Evolutionary conservation across 108 stramenopile genomes (phyloP).

Genomic region (Conticribra guillardii): DNA sequence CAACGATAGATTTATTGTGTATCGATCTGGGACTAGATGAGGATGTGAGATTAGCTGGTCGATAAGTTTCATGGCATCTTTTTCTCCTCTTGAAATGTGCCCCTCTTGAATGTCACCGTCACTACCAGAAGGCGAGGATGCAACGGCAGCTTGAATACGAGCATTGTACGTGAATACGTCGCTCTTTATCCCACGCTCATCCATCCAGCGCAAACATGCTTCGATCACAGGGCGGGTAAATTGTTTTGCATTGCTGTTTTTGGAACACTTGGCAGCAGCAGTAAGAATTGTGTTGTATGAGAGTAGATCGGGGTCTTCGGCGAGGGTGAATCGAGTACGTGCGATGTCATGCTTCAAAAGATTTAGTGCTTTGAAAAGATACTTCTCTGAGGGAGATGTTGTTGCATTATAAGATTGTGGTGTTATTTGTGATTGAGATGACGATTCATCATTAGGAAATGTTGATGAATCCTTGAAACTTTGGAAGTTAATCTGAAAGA

Average conservation of each 20-base stretch:
- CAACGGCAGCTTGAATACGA: slow-evolving; percentile 43
- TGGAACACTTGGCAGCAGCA: slow-evolving; percentile 59
- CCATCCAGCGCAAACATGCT: slow-evolving; percentile 48
- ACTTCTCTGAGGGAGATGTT: slow-evolving; percentile 38
- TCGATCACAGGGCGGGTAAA: slow-evolving; percentile 27
- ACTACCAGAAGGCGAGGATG: slow-evolving; percentile 1
- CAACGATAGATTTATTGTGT: slow-evolving; percentile 71
- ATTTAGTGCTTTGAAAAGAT: slow-evolving; percentile 41
- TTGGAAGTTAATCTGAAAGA: slow-evolving; percentile 15
- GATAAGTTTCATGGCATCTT: slow-evolving; percentile 45
- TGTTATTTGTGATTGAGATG: no score
- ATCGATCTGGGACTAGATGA: slow-evolving; percentile 56
- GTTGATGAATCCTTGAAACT: slow-evolving; percentile 19
- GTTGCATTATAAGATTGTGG: no score
- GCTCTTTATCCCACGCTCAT: slow-evolving; percentile 39
- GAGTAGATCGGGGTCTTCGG: slow-evolving; percentile 49
- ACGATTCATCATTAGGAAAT: neutral
- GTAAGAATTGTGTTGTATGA: slow-evolving; percentile 64
- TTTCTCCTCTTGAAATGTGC: slow-evolving; percentile 9
- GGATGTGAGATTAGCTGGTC: slow-evolving; percentile 46
- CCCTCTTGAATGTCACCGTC: neutral
- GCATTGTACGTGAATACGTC: slow-evolving; percentile 76
- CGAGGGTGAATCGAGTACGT: slow-evolving; percentile 18
- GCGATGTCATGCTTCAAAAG: slow-evolving; percentile 40
- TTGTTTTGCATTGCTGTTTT: slow-evolving; percentile 36